Evolutionary conservation across 2,329 filamentous ascomycete species (phyloP), one percentile per base, ranked within the genome.

Genomic region (Volutella citrinella): DNA sequence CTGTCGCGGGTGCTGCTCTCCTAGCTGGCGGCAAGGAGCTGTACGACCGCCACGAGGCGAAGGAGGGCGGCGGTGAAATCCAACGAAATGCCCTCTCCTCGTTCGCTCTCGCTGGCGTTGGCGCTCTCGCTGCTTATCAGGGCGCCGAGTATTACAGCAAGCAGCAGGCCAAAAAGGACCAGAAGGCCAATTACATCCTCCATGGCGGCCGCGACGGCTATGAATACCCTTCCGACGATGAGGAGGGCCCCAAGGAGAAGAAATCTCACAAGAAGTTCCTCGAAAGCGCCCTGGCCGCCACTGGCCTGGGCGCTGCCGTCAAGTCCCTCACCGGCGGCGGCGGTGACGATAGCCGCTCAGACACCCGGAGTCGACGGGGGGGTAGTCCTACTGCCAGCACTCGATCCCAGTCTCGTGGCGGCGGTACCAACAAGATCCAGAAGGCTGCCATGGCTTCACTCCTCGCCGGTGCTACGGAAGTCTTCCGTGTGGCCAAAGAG

Each of bases 371-470:
- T 48, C 72, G 76, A 43, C 70, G 72, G 26, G 64, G 63, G 23
- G 65, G 63, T 40, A 60, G 55, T 27, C 49, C 54, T 32, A n/a
- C n/a, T n/a, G 75, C 71, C 29, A 69, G 65, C 22, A 67, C 67
- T 19, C 64, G 74, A 15, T 77, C 77, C 38, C 74, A 75, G 44
- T 77, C 74, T 19, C 66, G 70, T 22, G 20, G 12, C 26, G 67
- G 72, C 36, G 69, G 57, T 10, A 63, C 68, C 21, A 72, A 68
- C 50, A 86, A 86, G 51, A 77, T 87, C 28, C 81, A 89, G 48
- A 88, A 95, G 64, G 89, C 89, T 20, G 87, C 90, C 58, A 91
- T 93, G 69, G 90, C 91, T 20, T 93, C 90, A 14, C 72, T 96
- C 23, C 77, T 95, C 28, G 90, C 91, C 19, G 91, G 89, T 51